phyloP scores from a whole-genome alignment of 1,284 basidiomycete species.

The Psilocybe mexicana region DNA sequence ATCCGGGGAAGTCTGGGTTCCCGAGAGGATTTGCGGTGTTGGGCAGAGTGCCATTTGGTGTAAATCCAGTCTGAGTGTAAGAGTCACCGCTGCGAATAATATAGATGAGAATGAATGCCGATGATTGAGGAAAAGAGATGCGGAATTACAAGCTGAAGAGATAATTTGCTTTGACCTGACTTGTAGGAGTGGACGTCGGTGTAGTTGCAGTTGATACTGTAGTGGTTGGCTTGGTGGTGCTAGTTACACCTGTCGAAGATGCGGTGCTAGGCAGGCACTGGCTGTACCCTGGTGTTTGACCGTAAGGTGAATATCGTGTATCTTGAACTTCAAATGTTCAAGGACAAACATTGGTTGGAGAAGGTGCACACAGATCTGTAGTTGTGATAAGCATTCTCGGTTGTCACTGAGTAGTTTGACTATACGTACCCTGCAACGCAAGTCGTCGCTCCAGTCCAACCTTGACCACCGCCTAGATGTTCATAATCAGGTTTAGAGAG shows the following conservation, averaged over 20 bases:
- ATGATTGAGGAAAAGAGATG: no score
- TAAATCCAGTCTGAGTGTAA: constrained; percentile 58
- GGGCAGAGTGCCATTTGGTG: constrained; percentile 41
- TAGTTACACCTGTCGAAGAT: constrained; percentile 23
- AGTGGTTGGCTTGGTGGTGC: neutral
- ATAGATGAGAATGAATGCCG: neutral
- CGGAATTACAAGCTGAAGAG: constrained; percentile 51
- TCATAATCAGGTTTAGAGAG: neutral
- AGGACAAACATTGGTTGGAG: constrained; percentile 37
- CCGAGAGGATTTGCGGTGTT: constrained; percentile 51
- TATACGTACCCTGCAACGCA: constrained; percentile 21
- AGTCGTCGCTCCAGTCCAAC: constrained; percentile 22
- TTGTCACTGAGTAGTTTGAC: neutral
- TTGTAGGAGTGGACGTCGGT: constrained; percentile 21
- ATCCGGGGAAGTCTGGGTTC: constrained; percentile 60
- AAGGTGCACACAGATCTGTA: constrained; percentile 34
- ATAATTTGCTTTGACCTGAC: constrained; percentile 34
- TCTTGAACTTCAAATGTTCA: neutral
- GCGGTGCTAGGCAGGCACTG: constrained; percentile 43
- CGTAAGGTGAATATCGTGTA: neutral
- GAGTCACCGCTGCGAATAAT: constrained; percentile 50
- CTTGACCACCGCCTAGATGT: constrained; percentile 20
- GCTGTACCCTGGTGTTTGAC: constrained; percentile 37
- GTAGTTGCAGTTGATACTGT: constrained; percentile 13
- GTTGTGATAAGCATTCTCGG: constrained; percentile 11